These are phyloP conservation scores for Rheum nobile DNA, from an alignment of 148 eudicot genomes.

Conservation along the genomic window DNA sequence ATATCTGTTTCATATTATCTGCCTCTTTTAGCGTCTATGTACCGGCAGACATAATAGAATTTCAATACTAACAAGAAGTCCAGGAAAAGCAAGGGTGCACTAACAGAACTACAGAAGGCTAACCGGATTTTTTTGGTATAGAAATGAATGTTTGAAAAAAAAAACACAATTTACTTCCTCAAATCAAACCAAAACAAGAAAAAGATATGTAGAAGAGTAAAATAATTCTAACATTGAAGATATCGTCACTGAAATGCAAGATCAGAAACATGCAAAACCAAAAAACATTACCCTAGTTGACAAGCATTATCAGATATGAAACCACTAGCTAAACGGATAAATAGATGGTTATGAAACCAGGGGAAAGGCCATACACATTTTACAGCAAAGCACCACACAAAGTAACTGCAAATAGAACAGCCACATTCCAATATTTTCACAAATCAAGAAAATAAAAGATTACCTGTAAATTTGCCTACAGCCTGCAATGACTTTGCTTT, in stretches of 20 bases:
- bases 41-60: background rate
- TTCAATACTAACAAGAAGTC: background rate
- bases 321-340: background rate
- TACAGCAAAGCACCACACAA: background rate
- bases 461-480: constrained; percentile 74
- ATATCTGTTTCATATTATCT: background rate
- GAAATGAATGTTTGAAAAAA: background rate
- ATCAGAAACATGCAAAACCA: background rate
- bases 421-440: background rate
- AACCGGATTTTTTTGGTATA: background rate
- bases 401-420: background rate
- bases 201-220: background rate
- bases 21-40: background rate
- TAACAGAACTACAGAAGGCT: background rate
- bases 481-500: constrained; percentile 84
- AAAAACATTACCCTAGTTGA: background rate
- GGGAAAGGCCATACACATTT: background rate
- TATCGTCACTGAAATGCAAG: background rate
- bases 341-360: background rate
- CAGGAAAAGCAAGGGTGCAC: background rate
- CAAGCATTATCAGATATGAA: background rate
- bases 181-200: background rate
- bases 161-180: background rate
- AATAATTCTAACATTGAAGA: background rate
- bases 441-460: background rate